Percentiles rank a stretch among this genome's conserved stretches.
These are phyloP conservation scores for Pythium rhizo-oryzae DNA, from an alignment of 352 stramenopile species.

Conservation along the genomic window DNA sequence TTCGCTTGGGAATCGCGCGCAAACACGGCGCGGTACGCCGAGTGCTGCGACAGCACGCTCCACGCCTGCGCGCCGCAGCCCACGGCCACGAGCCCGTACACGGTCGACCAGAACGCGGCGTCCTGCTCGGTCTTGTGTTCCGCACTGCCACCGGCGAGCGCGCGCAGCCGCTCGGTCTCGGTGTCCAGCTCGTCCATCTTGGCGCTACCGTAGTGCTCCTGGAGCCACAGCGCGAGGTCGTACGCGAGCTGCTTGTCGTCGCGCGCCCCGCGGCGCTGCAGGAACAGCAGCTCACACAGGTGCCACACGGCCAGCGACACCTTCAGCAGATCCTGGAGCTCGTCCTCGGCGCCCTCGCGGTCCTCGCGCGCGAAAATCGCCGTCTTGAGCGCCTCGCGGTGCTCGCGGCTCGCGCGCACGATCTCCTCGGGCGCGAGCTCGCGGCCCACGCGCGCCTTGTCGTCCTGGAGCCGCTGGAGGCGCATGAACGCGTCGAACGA, in stretches of 20 bases:
- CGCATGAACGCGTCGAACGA: conserved; percentile 67
- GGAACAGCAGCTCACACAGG: conserved; percentile 75
- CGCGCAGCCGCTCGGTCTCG: conserved; percentile 47
- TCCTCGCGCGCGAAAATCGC: conserved; percentile 72
- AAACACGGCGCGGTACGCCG: conserved; percentile 55
- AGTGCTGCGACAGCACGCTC: conserved; percentile 62
- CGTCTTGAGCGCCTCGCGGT: conserved; percentile 69
- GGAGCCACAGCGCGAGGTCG: conserved; percentile 71
- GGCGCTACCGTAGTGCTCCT: conserved; percentile 69
- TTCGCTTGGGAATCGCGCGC: conserved; percentile 42
- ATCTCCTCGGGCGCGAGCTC: conserved; percentile 36
- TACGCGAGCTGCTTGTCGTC: conserved; percentile 67
- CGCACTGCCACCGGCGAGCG: conserved; percentile 17
- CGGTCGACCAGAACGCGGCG: conserved; percentile 61
- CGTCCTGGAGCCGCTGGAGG: conserved; percentile 23
- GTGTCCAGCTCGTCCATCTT: conserved; percentile 57
- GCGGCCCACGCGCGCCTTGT: conserved; percentile 22
- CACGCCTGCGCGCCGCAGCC: conserved; percentile 57
- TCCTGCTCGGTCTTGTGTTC: conserved; percentile 43
- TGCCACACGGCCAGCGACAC: conserved; percentile 81
- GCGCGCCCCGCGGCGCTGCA: conserved; percentile 48
- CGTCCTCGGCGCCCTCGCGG: conserved; percentile 26
- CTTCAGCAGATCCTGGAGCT: conserved; percentile 55
- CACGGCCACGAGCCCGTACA: conserved; percentile 57
- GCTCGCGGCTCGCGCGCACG: conserved; percentile 62